These are phyloP conservation scores for Colletotrichum liriopes DNA, from an alignment of 2,329 filamentous ascomycete genomes.

Conservation along the genomic window DNA sequence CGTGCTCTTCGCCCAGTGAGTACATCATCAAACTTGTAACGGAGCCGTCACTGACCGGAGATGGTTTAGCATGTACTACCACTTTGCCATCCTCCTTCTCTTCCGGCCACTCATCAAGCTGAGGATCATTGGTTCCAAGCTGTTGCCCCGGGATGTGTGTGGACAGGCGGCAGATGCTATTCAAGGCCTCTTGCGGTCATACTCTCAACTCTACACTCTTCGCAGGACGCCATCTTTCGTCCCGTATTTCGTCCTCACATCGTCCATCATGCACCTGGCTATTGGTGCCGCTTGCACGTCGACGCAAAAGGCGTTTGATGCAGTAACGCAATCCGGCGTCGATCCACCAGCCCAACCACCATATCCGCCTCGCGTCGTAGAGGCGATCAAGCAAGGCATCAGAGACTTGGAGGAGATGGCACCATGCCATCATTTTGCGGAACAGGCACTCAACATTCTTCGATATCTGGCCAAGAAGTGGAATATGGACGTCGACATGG, in stretches of 20 bases:
- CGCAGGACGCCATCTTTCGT: slow-evolving; percentile 74
- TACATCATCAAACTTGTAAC: slow-evolving; percentile 41
- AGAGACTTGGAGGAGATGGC: slow-evolving; percentile 73
- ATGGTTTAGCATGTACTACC: slow-evolving; percentile 75
- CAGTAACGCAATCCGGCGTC: slow-evolving; percentile 28
- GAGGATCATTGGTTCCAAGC: slow-evolving; percentile 73
- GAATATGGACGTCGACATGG: slow-evolving; percentile 68
- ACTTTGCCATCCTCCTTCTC: slow-evolving; percentile 79
- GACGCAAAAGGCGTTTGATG: slow-evolving; percentile 17
- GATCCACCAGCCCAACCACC: slow-evolving; percentile 49
- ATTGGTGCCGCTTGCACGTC: slow-evolving; percentile 59
- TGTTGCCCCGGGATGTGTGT: slow-evolving; percentile 77
- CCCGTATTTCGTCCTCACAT: slow-evolving; percentile 74
- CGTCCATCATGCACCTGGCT: slow-evolving; percentile 73
- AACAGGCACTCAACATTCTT: slow-evolving; percentile 73
- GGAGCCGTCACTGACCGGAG: background rate
- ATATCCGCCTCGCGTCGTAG: slow-evolving; percentile 58
- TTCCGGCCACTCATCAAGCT: slow-evolving; percentile 81
- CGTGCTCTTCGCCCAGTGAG: slow-evolving; percentile 82
- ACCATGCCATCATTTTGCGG: slow-evolving; percentile 72
- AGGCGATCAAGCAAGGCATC: slow-evolving; percentile 69
- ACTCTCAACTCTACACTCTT: slow-evolving; percentile 72
- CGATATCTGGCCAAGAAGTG: slow-evolving; percentile 72
- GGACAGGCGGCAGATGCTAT: slow-evolving; percentile 74
- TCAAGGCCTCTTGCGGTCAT: slow-evolving; percentile 69